Conservation (phyloP, 441 rosid species). For the Erodium trifolium region DNA sequence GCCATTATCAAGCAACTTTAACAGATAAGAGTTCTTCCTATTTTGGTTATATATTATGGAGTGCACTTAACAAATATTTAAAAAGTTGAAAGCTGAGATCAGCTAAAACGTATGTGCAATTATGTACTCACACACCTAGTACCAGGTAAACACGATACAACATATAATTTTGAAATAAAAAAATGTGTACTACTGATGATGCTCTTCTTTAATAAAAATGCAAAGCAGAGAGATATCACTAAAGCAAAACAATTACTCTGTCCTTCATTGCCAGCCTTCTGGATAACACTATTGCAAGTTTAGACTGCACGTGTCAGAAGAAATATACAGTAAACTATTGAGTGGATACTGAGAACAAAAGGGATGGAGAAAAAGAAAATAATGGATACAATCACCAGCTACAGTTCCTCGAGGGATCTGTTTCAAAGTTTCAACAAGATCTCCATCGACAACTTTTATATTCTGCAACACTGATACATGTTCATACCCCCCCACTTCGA, state of each 20-base stretch:
- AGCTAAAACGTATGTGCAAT: not conserved
- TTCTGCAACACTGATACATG: constrained; percentile 46
- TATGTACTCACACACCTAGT: not conserved
- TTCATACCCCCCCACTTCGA: constrained; percentile 83
- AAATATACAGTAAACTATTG: constrained; percentile 7
- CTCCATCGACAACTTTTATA: constrained; percentile 69
- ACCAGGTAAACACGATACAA: not conserved
- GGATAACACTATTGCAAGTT: not conserved
- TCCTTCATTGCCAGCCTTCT: not conserved
- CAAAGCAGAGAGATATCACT: no score
- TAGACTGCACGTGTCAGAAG: not conserved
- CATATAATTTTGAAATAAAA: no score
- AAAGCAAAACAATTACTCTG: no score
- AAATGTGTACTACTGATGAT: not conserved
- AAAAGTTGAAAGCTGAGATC: not conserved
- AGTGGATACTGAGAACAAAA: not conserved
- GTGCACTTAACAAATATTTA: not conserved
- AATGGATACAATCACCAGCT: constrained; percentile 85
- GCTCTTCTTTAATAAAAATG: no score
- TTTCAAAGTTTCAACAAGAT: constrained; percentile 36
- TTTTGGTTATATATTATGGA: not conserved
- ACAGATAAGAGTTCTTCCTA: not conserved
- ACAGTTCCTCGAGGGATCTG: constrained; percentile 64
- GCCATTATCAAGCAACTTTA: no score
- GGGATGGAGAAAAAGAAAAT: not conserved